A percentile compares a stretch with the other conserved stretches of the same genome.
Conservation (phyloP, 345 rosid species). For the Salix udensis region DNA sequence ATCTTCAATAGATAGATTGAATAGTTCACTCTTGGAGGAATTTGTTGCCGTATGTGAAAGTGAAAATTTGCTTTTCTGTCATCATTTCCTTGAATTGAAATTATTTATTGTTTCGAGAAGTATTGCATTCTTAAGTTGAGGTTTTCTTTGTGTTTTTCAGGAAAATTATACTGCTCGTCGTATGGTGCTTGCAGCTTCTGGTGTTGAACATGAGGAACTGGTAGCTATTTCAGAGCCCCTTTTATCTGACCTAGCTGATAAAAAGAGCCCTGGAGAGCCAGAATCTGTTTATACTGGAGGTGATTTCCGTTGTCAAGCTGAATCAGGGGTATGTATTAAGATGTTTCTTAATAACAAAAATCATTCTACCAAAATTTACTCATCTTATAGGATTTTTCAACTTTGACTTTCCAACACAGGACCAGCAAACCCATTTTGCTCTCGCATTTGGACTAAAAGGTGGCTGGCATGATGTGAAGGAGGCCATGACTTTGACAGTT, state of each 20-base stretch:
- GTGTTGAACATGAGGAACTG: constrained; percentile 76
- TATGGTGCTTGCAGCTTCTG: constrained; percentile 82
- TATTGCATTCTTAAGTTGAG: neutral
- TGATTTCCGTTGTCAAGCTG: constrained; percentile 78
- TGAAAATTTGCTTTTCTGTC: neutral
- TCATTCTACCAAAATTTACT: too few relatives aligned
- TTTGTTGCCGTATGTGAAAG: constrained; percentile 61
- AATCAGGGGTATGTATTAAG: constrained; percentile 56
- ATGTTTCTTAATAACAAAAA: neutral
- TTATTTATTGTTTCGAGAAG: neutral
- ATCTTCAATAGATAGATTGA: constrained; percentile 56
- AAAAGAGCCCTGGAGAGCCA: constrained; percentile 48
- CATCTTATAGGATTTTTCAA: neutral
- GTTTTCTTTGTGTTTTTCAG: constrained; percentile 36
- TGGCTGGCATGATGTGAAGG: constrained; percentile 73
- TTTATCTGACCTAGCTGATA: constrained; percentile 66
- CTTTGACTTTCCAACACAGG: neutral
- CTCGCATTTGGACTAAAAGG: constrained; percentile 92
- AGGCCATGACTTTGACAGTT: constrained; percentile 70
- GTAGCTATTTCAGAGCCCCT: constrained; percentile 78
- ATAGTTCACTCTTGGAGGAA: constrained; percentile 54
- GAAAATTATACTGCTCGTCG: constrained; percentile 77
- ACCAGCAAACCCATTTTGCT: constrained; percentile 70
- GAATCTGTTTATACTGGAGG: constrained; percentile 83
- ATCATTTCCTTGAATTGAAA: neutral